Evolutionary conservation across 2,329 filamentous ascomycete genomes (phyloP), one percentile per base, ranked within the genome.

Genomic region (Gliomastix tumulicola): DNA sequence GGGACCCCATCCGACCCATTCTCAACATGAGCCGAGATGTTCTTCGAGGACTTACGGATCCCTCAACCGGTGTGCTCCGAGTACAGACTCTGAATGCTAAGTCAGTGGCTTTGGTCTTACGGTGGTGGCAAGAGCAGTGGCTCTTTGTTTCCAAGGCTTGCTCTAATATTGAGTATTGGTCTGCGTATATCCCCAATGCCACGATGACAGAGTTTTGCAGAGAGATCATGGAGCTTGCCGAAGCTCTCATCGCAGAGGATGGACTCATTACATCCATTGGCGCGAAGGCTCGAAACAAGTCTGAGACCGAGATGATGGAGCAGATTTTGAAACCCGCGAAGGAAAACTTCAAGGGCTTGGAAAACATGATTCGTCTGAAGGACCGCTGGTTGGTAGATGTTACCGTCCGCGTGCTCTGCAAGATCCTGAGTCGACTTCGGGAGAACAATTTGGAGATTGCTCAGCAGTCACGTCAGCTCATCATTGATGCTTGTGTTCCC

Each of bases 211-310:
- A 95, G 39, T 96, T 97, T 51, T 96, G 89, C 54, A 82, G 92
- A 46, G 88, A 95, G 53, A 85, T 86, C 12, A 98, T 98, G 77
- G 88, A 97, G 49, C 85, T 95, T 52, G 89, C 90, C 1, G 86
- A 94, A 51, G 74, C 76, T 23, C 71, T 95, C 3, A 85, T 97
- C 52, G 81, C 86, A 28, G 82, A 95, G 48, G 92, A 94, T 55
- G 82, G 80, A 35, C 74, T 96, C 40, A 80, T 98, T 44, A 78
- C 86, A 3, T 84, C 82, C 32, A 84, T 85, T 11, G 55, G 55
- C 22, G 54, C 39, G 3, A 36, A 34, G 16, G 37, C 57, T 6
- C 41, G 54, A 10, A 53, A 51, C 8, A 57, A 54, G 37, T 59
- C 49, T 25, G 57, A 63, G 27, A 48, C 54, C 18, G 59, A 61